These are phyloP conservation scores for Gastrolobium bilobum DNA, from an alignment of 306 rosid genomes.

Conservation along the genomic window DNA sequence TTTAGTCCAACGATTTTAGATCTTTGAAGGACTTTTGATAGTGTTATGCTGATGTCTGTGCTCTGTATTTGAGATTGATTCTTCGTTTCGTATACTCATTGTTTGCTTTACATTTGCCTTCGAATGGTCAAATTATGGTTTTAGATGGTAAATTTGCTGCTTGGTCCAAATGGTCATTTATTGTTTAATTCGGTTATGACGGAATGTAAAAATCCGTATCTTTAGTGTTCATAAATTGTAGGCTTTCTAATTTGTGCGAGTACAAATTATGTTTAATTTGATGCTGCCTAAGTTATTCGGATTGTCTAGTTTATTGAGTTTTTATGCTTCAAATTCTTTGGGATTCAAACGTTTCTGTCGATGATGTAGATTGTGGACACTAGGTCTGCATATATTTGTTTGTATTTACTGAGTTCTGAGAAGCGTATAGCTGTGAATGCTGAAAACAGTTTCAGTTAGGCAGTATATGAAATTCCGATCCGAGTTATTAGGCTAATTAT, in stretches of 20 bases:
- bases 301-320: background rate
- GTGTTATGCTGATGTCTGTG: background rate
- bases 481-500: background rate
- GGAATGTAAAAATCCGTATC: background rate
- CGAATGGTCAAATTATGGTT: background rate
- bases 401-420: background rate
- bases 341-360: background rate
- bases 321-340: background rate
- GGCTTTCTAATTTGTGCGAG: background rate
- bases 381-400: background rate
- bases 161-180: background rate
- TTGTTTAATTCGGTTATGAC: background rate
- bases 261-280: background rate
- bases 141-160: background rate
- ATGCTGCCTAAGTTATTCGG: background rate
- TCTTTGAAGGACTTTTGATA: background rate
- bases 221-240: no score
- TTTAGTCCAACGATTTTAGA: no score
- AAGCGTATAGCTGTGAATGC: background rate
- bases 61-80: background rate
- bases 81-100: background rate
- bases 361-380: background rate
- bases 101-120: background rate
- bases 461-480: background rate
- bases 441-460: background rate